These are phyloP conservation scores for Microsporum canis DNA, from an alignment of 2,329 filamentous ascomycete genomes.

Conservation along the genomic window DNA sequence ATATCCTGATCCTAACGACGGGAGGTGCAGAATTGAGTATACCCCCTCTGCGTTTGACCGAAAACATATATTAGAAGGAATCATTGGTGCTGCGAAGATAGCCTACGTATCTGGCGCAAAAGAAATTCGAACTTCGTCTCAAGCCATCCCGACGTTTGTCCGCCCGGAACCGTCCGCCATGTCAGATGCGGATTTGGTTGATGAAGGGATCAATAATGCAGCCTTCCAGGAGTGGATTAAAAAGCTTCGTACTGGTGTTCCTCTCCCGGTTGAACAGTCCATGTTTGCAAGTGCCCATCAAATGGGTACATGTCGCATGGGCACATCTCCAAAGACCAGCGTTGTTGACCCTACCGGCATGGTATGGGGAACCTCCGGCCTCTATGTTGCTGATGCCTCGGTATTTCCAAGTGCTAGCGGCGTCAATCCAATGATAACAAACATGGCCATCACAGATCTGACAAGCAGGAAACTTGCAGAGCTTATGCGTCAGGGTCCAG, in stretches of 20 bases:
- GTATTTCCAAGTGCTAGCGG: slow-evolving; percentile 42
- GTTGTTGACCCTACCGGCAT: slow-evolving; percentile 37
- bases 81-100: slow-evolving; percentile 62
- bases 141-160: slow-evolving; percentile 53
- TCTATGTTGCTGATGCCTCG: slow-evolving; percentile 41
- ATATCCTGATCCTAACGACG: slow-evolving; percentile 57
- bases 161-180: slow-evolving; percentile 25
- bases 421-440: slow-evolving; percentile 43
- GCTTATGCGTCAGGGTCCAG: neutral
- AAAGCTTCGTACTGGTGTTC: slow-evolving; percentile 35
- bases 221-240: slow-evolving; percentile 46
- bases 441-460: slow-evolving; percentile 41
- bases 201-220: slow-evolving; percentile 42
- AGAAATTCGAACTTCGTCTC: slow-evolving; percentile 61
- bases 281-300: slow-evolving; percentile 39
- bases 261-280: slow-evolving; percentile 37
- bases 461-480: slow-evolving; percentile 32
- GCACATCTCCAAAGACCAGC: slow-evolving; percentile 28
- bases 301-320: slow-evolving; percentile 43
- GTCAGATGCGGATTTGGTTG: slow-evolving; percentile 11
- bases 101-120: slow-evolving; percentile 65
- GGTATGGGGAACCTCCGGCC: slow-evolving; percentile 37
- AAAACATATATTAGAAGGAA: slow-evolving; percentile 57
- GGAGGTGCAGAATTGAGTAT: slow-evolving; percentile 58
- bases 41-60: slow-evolving; percentile 60